These are phyloP conservation scores for Lojkania enalia DNA, from an alignment of 2,329 filamentous ascomycete genomes.

Conservation along the genomic window DNA sequence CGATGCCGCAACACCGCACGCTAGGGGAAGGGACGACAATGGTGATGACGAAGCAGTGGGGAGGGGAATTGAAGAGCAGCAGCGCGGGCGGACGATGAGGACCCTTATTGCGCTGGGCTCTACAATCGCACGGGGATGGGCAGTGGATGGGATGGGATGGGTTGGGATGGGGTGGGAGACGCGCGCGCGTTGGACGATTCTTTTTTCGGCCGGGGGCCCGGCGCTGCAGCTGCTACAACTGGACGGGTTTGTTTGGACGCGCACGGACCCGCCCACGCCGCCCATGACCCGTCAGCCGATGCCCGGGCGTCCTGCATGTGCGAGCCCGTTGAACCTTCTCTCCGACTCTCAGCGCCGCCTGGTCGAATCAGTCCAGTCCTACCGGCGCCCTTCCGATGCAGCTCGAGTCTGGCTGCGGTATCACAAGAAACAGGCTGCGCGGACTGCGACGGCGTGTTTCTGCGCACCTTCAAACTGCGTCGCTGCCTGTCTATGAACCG, in stretches of 20 bases:
- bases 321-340: too few species aligned
- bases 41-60: constrained; percentile 23
- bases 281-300: constrained; percentile 5
- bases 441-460: neutral
- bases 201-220: constrained; percentile 3
- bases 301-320: constrained; percentile 6
- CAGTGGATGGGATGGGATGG: constrained; percentile 16
- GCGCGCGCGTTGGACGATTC: constrained; percentile 11
- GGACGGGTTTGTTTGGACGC: constrained; percentile 3
- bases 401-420: constrained; percentile 1
- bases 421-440: neutral
- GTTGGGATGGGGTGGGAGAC: too few species aligned
- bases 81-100: constrained; percentile 23
- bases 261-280: neutral
- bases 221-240: too few species aligned
- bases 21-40: constrained; percentile 9
- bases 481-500: neutral
- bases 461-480: neutral
- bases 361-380: neutral
- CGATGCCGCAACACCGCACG: neutral
- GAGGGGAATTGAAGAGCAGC: constrained; percentile 14
- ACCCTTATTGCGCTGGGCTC: constrained; percentile 27
- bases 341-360: too few species aligned
- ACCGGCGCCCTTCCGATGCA: neutral
- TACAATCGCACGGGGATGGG: constrained; percentile 32